A percentile compares a stretch with the other conserved stretches of the same genome.
phyloP scores from a whole-genome alignment of 331 rosid species.

The Malus hybrid region DNA sequence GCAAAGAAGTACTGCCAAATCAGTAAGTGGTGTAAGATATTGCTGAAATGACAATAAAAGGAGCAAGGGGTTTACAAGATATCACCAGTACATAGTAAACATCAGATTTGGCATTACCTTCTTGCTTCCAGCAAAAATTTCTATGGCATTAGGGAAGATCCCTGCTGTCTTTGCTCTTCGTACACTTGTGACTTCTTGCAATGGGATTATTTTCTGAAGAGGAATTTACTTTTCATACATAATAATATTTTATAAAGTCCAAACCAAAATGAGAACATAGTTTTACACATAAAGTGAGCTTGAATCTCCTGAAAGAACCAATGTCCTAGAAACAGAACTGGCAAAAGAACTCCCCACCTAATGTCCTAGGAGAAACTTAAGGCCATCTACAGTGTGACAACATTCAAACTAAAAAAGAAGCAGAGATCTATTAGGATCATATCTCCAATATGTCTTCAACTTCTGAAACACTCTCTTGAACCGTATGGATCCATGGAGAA shows the following conservation, averaged over 20 bases:
- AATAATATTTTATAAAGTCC: neutral
- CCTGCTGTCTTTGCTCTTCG: conserved; percentile 97
- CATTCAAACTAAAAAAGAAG: neutral
- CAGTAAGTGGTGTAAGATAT: conserved; percentile 21
- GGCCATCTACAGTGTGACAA: neutral
- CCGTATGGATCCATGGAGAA: neutral
- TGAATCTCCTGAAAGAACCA: neutral
- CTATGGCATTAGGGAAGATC: conserved; percentile 92
- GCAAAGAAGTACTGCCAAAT: conserved; percentile 80
- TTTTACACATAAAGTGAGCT: neutral
- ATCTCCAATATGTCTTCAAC: neutral
- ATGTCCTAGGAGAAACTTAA: neutral
- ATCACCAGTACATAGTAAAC: conserved; percentile 12
- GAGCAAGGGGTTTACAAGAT: conserved; percentile 3
- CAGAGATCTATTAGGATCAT: neutral
- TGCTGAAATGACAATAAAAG: conserved; percentile 10
- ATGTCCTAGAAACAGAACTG: neutral
- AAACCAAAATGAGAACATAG: neutral
- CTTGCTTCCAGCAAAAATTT: conserved; percentile 54
- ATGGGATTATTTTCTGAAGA: conserved; percentile 78
- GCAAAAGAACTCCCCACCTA: neutral
- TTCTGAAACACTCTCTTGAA: neutral
- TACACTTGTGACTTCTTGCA: conserved; percentile 66
- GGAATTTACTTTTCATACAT: conserved; percentile 3
- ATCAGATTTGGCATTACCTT: conserved; percentile 46